These are phyloP conservation scores for Hyaloperonospora brassicae DNA, from an alignment of 352 stramenopile species.

Conservation along the genomic window DNA sequence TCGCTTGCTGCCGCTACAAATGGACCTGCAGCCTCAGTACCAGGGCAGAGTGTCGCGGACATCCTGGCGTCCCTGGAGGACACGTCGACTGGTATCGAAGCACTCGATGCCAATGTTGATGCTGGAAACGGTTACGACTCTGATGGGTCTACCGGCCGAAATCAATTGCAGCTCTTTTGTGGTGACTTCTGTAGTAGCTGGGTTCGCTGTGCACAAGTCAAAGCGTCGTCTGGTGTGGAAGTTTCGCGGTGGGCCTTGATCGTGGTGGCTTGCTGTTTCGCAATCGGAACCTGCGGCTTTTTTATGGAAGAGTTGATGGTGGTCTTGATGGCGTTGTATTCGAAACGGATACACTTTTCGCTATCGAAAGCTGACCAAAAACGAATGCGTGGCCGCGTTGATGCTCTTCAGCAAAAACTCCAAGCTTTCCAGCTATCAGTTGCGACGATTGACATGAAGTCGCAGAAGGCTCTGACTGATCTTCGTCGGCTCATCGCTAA, in stretches of 20 bases:
- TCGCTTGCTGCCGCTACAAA: background rate
- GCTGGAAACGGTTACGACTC: conserved; percentile 8
- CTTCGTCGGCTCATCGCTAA: conserved; percentile 35
- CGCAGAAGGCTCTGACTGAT: conserved; percentile 46
- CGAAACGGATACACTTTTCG: conserved; percentile 18
- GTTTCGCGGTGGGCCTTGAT: conserved; percentile 43
- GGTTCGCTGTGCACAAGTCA: background rate
- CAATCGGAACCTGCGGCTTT: conserved; percentile 41
- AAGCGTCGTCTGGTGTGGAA: background rate
- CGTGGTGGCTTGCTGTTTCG: conserved; percentile 32
- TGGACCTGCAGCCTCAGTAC: background rate
- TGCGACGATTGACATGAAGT: conserved; percentile 46
- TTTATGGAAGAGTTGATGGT: conserved; percentile 53
- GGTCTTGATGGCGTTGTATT: conserved; percentile 23
- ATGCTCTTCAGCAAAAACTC: conserved; percentile 45
- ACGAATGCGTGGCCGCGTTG: conserved; percentile 40
- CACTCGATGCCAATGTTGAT: conserved; percentile 3
- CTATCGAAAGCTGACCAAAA: conserved; percentile 28
- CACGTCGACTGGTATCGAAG: background rate
- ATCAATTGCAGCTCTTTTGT: conserved; percentile 5
- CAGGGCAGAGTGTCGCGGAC: conserved; percentile 16
- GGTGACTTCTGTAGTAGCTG: background rate
- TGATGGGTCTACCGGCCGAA: conserved; percentile 3
- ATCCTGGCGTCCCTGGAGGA: conserved; percentile 19
- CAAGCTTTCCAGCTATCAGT: conserved; percentile 38